Evolutionary conservation across 352 stramenopile genomes (phyloP).

Genomic region (Saprolegnia parasitica): DNA sequence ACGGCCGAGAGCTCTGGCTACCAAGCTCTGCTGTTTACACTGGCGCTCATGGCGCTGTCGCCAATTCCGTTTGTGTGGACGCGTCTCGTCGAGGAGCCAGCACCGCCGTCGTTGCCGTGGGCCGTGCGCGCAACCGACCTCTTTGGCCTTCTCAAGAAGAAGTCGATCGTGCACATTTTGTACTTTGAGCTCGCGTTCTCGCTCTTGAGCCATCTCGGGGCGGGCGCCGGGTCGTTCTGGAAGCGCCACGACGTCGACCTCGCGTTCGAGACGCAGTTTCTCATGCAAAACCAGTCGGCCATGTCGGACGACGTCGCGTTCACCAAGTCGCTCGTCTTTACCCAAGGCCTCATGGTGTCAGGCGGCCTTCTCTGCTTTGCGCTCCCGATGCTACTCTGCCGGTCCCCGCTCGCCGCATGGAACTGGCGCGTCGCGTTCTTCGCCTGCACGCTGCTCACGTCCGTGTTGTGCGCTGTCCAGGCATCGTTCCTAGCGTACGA

Average conservation of each 20-base stretch:
- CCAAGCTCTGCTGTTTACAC: conserved; percentile 43
- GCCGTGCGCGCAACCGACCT: neutral
- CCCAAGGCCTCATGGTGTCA: neutral
- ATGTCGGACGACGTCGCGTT: neutral
- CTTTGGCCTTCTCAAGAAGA: conserved; percentile 18
- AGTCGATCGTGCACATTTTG: conserved; percentile 7
- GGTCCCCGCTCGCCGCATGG: neutral
- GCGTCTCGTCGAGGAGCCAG: conserved; percentile 31
- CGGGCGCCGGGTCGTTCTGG: conserved; percentile 10
- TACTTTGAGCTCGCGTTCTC: conserved; percentile 19
- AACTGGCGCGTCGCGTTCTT: conserved; percentile 7
- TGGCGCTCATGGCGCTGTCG: conserved; percentile 50
- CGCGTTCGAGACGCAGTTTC: conserved; percentile 7
- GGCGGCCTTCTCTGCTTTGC: conserved; percentile 13
- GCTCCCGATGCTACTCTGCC: conserved; percentile 10
- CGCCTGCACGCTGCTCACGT: neutral
- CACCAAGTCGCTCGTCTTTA: neutral
- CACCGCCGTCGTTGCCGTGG: neutral
- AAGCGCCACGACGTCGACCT: conserved; percentile 23
- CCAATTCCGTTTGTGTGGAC: conserved; percentile 49
- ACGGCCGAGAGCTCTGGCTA: conserved; percentile 53
- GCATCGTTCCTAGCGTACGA: conserved; percentile 15
- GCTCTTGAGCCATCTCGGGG: conserved; percentile 2
- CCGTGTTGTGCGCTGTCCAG: neutral
- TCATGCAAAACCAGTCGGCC: neutral